Evolutionary conservation across 371 early-diverging fungal genomes (phyloP), one percentile per base, ranked within the genome.

Genomic region (Mortierella sp.): DNA sequence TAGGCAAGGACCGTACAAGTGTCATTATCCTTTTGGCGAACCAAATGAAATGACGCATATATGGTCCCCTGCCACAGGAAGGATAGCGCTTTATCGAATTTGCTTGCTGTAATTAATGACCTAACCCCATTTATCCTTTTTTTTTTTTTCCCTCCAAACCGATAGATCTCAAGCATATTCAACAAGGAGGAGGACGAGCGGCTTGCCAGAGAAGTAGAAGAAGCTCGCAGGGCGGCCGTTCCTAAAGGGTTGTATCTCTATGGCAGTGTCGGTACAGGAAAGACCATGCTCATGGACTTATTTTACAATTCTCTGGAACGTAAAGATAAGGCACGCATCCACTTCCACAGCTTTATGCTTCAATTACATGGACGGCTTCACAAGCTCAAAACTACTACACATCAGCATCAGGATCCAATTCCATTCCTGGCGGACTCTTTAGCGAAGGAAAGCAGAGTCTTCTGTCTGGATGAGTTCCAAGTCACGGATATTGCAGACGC

Each of bases 401-500:
- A 86, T 19, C 71, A 84, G 3, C 67, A 87, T 15, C 76, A 86
- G 38, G 90, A 98, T 70, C 94, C 97, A 0, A 85, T 97, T 1
- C 92, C 94, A 0, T 90, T 89, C 3, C 89, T 98, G 71, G 96
- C 97, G 0, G 88, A 91, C 22, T 94, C 96, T 32, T 76, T 98
- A 21, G 93, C 94, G 8, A 84, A 85, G 59, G 93, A 94, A 21
- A 92, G 96, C 5, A 92, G 92, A 70, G 90, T 98, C 0, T 82
- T 98, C 11, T 98, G 98, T 76, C 95, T 98, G 87, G 99, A 98
- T 75, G 99, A 98, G 78, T 94, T 98, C 70, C 99, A 98, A 81
- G 88, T 98, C 6, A 97, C 97, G 0, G 97, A 98, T 79, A 97
- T 98, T 72, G 96, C 96, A 1, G 98, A 98, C 78, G 99, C 99